Base-by-base conservation (phyloP, 495 filamentous ascomycete species). In the Daldinia caldariorum region DNA sequence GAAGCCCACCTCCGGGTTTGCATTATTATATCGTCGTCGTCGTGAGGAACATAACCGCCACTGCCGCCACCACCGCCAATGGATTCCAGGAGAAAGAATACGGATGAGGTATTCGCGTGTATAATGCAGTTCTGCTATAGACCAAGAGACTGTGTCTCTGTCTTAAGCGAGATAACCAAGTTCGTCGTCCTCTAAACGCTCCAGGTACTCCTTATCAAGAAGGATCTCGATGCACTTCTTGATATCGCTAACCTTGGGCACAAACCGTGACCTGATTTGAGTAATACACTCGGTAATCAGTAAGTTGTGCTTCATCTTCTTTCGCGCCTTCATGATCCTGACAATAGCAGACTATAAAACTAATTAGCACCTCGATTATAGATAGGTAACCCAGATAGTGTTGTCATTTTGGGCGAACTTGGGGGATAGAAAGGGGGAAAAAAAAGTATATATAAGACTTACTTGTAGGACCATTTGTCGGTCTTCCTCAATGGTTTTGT, bases 221-320 rank as follows among this genome's bases (percentile, higher is more conserved):
- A 99, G 85, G 71, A 97, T 97, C 79, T 99, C 95, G 75, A 99
- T 97, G 79, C 94, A 97, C 83, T 97, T 98, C 83, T 99, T 99
- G 86, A 99, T 98, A 71, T 99, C 95, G 5, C 86, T 84, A 20
- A 98, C 85, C 79, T 97, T 94, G 26, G 96, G 95, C 38, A 91
- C 89, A 83, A 99, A 99, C 55, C 95, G 92, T n/a, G 86, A 87
- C 76, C 90, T 91, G 81, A 99, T 97, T 80, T 98, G 96, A 68
- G 88, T 88, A 77, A 99, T 97, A 14, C 92, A 94, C 81, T 99
- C 95, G 72, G 91, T 89, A 47, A 99, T 93, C 9, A 99, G 88
- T 75, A 92, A 89, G 57, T 91, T 88, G 80, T 99, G 94, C 86
- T 97, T 97, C 92, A 97, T 94, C 83, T 90, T 92, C 88, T 98